Percentiles rank a stretch among this genome's conserved stretches.
Conservation (phyloP, 805 yeast species). For the Torulaspora gathmanii region DNA sequence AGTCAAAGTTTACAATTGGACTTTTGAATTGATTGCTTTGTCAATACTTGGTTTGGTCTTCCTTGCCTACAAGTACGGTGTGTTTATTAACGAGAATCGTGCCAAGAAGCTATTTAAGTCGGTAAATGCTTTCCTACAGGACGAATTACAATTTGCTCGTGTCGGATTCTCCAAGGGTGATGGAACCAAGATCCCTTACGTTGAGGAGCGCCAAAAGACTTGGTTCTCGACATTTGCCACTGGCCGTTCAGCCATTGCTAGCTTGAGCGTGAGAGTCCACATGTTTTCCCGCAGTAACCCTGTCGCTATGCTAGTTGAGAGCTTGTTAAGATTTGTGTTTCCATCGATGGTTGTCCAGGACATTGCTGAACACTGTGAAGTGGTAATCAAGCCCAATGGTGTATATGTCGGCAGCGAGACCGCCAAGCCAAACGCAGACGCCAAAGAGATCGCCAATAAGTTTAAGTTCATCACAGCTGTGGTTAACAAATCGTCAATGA, state of each 20-base stretch:
- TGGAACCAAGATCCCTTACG: slow-evolving; percentile 35
- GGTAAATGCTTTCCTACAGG: slow-evolving; percentile 48
- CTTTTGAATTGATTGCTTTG: slow-evolving; percentile 57
- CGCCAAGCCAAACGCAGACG: slow-evolving; percentile 27
- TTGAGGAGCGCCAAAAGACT: slow-evolving; percentile 33
- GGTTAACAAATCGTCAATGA: slow-evolving; percentile 82
- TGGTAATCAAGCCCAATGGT: slow-evolving; percentile 53
- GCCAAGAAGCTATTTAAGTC: slow-evolving; percentile 52
- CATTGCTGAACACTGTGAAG: slow-evolving; percentile 49
- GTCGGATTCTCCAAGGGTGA: slow-evolving; percentile 40
- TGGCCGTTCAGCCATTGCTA: slow-evolving; percentile 76
- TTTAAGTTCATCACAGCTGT: slow-evolving; percentile 71
- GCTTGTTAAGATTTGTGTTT: slow-evolving; percentile 52
- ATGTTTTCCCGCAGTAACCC: slow-evolving; percentile 78
- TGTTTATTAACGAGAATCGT: slow-evolving; percentile 48
- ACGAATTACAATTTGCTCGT: slow-evolving; percentile 60
- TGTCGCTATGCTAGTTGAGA: slow-evolving; percentile 62
- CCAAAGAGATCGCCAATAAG: slow-evolving; percentile 44
- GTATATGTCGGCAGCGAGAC: slow-evolving; percentile 25
- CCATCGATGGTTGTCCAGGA: slow-evolving; percentile 51
- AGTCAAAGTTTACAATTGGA: slow-evolving; percentile 64
- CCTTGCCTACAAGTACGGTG: slow-evolving; percentile 54
- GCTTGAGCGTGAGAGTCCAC: slow-evolving; percentile 54
- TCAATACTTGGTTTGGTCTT: slow-evolving; percentile 48
- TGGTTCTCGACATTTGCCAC: slow-evolving; percentile 66